These are phyloP conservation scores for Camellia granthamiana DNA, from an alignment of 148 eudicot species.

Conservation along the genomic window DNA sequence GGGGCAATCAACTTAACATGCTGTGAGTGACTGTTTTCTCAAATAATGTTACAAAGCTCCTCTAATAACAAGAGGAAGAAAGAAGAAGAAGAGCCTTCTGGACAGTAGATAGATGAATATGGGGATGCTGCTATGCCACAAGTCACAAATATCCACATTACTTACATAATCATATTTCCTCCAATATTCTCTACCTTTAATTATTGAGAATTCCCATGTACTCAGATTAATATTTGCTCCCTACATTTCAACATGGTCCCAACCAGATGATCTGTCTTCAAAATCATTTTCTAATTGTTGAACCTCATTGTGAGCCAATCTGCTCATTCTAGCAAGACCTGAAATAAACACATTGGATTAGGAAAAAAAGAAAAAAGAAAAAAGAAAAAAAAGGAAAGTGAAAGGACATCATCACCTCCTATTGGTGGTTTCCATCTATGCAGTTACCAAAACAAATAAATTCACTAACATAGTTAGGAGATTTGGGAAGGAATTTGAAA, in stretches of 20 bases:
- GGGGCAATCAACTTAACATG: too few species aligned
- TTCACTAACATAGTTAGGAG: not conserved
- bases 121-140: too few species aligned
- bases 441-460: not conserved
- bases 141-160: too few species aligned
- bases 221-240: not conserved
- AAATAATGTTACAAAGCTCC: too few species aligned
- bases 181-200: too few species aligned
- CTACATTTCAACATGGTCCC: conserved; percentile 42
- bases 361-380: not conserved
- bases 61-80: too few species aligned
- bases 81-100: too few species aligned
- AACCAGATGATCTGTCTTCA: conserved; percentile 47
- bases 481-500: not conserved
- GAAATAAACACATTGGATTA: conserved; percentile 13
- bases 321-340: conserved; percentile 75
- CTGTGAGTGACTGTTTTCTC: too few species aligned
- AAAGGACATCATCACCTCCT: not conserved
- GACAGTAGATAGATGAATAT: too few species aligned
- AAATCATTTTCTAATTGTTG: conserved; percentile 38
- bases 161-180: too few species aligned
- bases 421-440: not conserved
- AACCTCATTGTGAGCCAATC: conserved; percentile 52
- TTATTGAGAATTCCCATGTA: not conserved
- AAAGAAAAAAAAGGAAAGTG: not conserved